Evolutionary conservation across 805 yeast species (phyloP).

Genomic region (Saturnispora quitensis): DNA sequence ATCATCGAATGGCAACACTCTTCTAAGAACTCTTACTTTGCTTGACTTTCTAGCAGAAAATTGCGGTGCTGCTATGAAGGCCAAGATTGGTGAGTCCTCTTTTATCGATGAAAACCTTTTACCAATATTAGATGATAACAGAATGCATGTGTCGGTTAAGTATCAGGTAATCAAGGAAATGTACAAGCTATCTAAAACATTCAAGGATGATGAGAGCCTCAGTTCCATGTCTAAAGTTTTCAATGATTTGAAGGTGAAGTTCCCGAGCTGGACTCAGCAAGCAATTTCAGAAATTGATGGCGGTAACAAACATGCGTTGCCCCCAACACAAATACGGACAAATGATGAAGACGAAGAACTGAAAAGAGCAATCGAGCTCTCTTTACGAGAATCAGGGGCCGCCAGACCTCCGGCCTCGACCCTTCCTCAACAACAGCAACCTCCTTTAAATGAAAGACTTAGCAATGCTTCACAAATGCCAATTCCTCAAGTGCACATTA

Average conservation of each 20-base stretch:
- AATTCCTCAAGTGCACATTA: constrained; percentile 2
- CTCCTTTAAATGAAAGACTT: background rate
- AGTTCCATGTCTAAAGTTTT: constrained; percentile 58
- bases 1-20: constrained; percentile 53
- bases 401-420: constrained; percentile 4
- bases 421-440: constrained; percentile 7
- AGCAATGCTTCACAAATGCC: constrained; percentile 5
- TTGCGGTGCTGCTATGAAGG: constrained; percentile 63
- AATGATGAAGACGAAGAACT: constrained; percentile 67
- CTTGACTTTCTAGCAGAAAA: constrained; percentile 62
- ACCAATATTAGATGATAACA: constrained; percentile 41
- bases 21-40: constrained; percentile 47
- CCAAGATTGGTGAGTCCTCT: constrained; percentile 47
- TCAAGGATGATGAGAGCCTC: constrained; percentile 68
- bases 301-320: constrained; percentile 1
- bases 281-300: constrained; percentile 24
- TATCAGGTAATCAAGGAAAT: constrained; percentile 56
- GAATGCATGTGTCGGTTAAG: constrained; percentile 62
- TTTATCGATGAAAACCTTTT: constrained; percentile 39
- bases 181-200: constrained; percentile 54
- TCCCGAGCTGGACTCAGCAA: constrained; percentile 30
- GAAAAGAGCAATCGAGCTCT: constrained; percentile 63
- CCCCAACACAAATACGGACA: background rate
- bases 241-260: constrained; percentile 33
- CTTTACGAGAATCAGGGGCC: constrained; percentile 50